Percentiles rank a stretch among this genome's conserved stretches.
phyloP scores from a whole-genome alignment of 2,329 filamentous ascomycete genomes.

The Chaetoscypha palmicola region DNA sequence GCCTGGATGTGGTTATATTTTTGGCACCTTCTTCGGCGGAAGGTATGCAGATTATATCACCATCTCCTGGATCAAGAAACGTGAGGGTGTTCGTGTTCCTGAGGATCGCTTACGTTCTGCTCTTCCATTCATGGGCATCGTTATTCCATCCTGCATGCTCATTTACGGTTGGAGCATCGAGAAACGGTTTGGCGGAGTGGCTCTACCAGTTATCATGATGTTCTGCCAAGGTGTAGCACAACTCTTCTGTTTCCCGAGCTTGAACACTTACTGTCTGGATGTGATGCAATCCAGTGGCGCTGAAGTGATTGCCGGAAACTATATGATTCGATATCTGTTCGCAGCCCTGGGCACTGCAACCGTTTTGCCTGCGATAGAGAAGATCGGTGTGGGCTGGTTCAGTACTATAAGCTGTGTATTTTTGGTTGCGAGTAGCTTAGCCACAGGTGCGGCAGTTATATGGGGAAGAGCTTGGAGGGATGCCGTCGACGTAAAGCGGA shows the following conservation, averaged over 20 bases:
- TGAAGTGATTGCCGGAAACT: slow-evolving; percentile 75
- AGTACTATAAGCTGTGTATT: slow-evolving; percentile 60
- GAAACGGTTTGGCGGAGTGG: slow-evolving; percentile 43
- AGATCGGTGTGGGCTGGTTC: slow-evolving; percentile 76
- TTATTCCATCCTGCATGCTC: slow-evolving; percentile 57
- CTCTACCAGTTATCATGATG: slow-evolving; percentile 62
- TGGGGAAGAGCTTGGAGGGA: slow-evolving; percentile 35
- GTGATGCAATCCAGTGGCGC: slow-evolving; percentile 66
- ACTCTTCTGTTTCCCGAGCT: slow-evolving; percentile 65
- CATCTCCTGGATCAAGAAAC: slow-evolving; percentile 54
- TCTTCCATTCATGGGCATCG: slow-evolving; percentile 47
- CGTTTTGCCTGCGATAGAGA: slow-evolving; percentile 66
- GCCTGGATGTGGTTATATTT: slow-evolving; percentile 61
- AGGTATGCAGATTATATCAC: slow-evolving; percentile 62
- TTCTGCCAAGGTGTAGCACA: slow-evolving; percentile 70
- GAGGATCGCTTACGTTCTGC: slow-evolving; percentile 61
- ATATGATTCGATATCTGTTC: slow-evolving; percentile 69
- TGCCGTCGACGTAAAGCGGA: slow-evolving; percentile 42
- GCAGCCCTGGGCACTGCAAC: slow-evolving; percentile 63
- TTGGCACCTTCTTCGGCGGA: slow-evolving; percentile 67
- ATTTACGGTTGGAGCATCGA: slow-evolving; percentile 60
- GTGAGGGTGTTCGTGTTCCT: slow-evolving; percentile 51
- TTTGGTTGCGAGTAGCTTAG: slow-evolving; percentile 34
- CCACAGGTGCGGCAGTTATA: slow-evolving; percentile 19
- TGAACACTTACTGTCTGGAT: slow-evolving; percentile 78